Conservation (phyloP, 306 rosid genomes). For the Dalbergia cultrata region DNA sequence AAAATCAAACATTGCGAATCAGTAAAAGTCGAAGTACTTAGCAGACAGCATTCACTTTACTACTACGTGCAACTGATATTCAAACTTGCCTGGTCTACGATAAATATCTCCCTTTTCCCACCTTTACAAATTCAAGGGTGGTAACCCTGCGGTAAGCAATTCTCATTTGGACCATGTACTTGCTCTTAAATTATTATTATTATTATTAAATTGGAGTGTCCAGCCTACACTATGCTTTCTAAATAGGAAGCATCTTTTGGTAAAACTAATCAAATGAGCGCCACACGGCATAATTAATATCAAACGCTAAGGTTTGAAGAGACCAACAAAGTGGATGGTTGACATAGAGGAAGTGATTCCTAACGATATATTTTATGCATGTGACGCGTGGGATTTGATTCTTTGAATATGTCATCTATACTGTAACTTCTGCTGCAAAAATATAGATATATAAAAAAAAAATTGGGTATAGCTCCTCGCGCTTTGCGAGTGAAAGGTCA, state of each 20-base stretch:
- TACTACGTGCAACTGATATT: not conserved
- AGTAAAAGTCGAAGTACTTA: not conserved
- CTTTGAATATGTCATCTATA: not conserved
- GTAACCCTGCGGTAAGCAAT: not conserved
- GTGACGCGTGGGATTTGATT: not conserved
- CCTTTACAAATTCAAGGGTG: not conserved
- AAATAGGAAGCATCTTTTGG: conserved; percentile 33
- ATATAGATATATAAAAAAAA: not conserved
- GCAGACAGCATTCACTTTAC: not conserved
- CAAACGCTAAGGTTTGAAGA: conserved; percentile 9
- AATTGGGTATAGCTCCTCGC: not conserved
- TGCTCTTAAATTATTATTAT: conserved; percentile 11
- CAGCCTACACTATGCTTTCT: conserved; percentile 34
- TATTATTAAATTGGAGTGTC: conserved; percentile 27
- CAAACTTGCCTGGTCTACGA: conserved; percentile 6
- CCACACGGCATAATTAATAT: not conserved
- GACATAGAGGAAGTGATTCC: not conserved
- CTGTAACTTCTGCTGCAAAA: conserved; percentile 3
- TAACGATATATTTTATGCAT: not conserved
- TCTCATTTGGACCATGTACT: not conserved
- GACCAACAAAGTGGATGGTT: conserved; percentile 2
- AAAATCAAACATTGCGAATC: not conserved
- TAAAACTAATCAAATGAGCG: not conserved
- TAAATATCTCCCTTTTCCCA: not conserved
- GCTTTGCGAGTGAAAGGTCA: conserved; percentile 43